phyloP scores from a whole-genome alignment of 1,139 yeast genomes.

The Yamadazyma buinensis region DNA sequence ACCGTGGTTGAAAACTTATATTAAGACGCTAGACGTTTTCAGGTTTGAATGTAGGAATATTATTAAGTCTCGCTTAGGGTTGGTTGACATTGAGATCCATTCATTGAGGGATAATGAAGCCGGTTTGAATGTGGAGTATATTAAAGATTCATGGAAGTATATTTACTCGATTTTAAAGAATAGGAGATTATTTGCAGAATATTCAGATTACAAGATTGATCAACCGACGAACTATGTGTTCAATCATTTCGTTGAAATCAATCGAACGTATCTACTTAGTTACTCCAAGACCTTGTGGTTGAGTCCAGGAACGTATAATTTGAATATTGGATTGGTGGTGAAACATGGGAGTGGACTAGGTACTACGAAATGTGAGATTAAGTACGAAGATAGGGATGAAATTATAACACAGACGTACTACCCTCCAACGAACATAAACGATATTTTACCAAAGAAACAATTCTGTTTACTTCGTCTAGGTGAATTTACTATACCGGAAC shows the following conservation, averaged over 20 bases:
- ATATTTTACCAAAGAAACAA: slow-evolving; percentile 51
- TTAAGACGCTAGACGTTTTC: slow-evolving; percentile 48
- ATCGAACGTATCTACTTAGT: slow-evolving; percentile 47
- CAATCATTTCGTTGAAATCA: slow-evolving; percentile 44
- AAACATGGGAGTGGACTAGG: slow-evolving; percentile 56
- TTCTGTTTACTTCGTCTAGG: slow-evolving; percentile 54
- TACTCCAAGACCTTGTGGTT: slow-evolving; percentile 45
- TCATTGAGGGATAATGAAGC: slow-evolving; percentile 8
- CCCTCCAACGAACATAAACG: slow-evolving; percentile 58
- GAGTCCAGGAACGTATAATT: slow-evolving; percentile 51
- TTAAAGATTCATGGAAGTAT: slow-evolving; percentile 55
- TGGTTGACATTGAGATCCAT: slow-evolving; percentile 16
- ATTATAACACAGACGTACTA: slow-evolving; percentile 36
- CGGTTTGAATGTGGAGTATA: slow-evolving; percentile 24
- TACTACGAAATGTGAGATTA: slow-evolving; percentile 52
- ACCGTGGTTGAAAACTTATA: slow-evolving; percentile 42
- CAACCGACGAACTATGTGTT: slow-evolving; percentile 46
- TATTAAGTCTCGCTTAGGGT: slow-evolving; percentile 26
- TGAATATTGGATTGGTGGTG: slow-evolving; percentile 50
- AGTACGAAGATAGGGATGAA: slow-evolving; percentile 20
- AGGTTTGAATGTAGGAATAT: slow-evolving; percentile 31
- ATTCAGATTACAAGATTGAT: slow-evolving; percentile 47
- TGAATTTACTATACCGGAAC: slow-evolving; percentile 30
- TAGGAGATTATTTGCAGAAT: slow-evolving; percentile 51
- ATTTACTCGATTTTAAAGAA: slow-evolving; percentile 49